Conservation (phyloP, 2,329 filamentous ascomycete genomes). For the Diaporthe ampelina region DNA sequence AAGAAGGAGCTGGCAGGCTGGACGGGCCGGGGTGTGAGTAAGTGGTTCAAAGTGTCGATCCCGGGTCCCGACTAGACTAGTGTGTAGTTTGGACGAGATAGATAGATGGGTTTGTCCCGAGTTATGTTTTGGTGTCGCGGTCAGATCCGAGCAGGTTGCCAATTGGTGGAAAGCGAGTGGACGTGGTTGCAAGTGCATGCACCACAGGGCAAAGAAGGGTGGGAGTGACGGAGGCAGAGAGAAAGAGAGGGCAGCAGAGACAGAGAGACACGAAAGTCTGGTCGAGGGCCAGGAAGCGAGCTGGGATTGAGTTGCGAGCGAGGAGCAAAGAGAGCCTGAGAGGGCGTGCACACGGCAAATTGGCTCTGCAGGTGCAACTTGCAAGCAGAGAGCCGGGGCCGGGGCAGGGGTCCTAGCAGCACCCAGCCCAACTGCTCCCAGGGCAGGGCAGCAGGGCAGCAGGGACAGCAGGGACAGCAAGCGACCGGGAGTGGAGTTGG, state of each 20-base stretch:
- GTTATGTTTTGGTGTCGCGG: constrained; percentile 26
- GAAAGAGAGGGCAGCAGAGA: not conserved
- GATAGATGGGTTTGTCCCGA: constrained; percentile 23
- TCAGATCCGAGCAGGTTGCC: constrained; percentile 23
- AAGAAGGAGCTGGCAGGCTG: constrained; percentile 17
- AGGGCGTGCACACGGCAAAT: constrained; percentile 22
- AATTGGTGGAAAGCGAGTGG: constrained; percentile 35
- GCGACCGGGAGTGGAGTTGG: constrained; percentile 12
- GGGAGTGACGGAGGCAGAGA: constrained; percentile 4
- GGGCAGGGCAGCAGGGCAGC: too few species aligned
- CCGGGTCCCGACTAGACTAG: not conserved
- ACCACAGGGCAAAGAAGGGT: not conserved
- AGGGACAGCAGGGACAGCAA: too few species aligned
- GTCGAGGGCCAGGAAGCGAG: constrained; percentile 18
- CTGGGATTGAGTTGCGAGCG: constrained; percentile 26
- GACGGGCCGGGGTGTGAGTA: constrained; percentile 16
- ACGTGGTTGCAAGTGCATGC: constrained; percentile 26
- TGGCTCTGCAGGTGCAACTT: constrained; percentile 27
- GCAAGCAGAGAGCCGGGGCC: constrained; percentile 2
- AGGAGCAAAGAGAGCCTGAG: not conserved
- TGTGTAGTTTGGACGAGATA: not conserved
- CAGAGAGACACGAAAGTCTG: constrained; percentile 21
- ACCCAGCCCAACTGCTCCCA: not conserved
- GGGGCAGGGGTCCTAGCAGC: not conserved
- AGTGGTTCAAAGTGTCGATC: constrained; percentile 26